phyloP scores from a whole-genome alignment of 495 filamentous ascomycete genomes.

The Aspergillus diversus region DNA sequence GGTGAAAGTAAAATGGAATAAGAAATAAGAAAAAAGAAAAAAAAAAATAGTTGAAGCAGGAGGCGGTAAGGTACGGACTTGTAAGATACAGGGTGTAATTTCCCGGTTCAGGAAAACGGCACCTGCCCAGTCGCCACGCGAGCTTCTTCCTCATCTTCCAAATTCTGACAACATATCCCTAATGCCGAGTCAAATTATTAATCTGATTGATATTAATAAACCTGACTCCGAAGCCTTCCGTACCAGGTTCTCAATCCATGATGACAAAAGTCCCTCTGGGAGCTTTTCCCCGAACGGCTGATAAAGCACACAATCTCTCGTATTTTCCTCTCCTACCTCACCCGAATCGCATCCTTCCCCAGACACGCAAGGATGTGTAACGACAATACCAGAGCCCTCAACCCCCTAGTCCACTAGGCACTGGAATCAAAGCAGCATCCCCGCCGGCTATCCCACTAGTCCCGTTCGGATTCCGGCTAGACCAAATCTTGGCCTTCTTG shows the following conservation, averaged over 20 bases:
- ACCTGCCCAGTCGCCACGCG: slow-evolving; percentile 6
- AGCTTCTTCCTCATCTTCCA: background rate
- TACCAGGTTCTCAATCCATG: no score
- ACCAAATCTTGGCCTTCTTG: slow-evolving; percentile 24
- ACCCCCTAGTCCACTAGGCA: background rate
- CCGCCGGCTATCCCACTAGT: slow-evolving; percentile 6
- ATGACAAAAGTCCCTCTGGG: no score
- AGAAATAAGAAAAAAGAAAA: slow-evolving; percentile 4
- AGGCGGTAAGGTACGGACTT: background rate
- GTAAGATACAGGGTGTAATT: slow-evolving; percentile 14
- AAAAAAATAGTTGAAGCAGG: background rate
- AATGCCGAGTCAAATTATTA: slow-evolving; percentile 1
- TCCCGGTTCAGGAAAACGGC: slow-evolving; percentile 13
- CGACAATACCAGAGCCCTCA: background rate
- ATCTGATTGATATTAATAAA: background rate
- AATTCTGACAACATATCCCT: slow-evolving; percentile 6
- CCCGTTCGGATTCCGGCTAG: slow-evolving; percentile 14
- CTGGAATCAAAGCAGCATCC: background rate
- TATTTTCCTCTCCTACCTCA: background rate
- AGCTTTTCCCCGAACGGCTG: no score
- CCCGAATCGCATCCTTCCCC: slow-evolving; percentile 5
- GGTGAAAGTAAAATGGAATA: background rate
- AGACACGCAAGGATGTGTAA: background rate
- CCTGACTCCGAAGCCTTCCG: no score
- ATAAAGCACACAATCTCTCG: no score